Evolutionary conservation across 2,329 filamentous ascomycete genomes (phyloP), one percentile per base, ranked within the genome.

Genomic region (Fusarium sp.): DNA sequence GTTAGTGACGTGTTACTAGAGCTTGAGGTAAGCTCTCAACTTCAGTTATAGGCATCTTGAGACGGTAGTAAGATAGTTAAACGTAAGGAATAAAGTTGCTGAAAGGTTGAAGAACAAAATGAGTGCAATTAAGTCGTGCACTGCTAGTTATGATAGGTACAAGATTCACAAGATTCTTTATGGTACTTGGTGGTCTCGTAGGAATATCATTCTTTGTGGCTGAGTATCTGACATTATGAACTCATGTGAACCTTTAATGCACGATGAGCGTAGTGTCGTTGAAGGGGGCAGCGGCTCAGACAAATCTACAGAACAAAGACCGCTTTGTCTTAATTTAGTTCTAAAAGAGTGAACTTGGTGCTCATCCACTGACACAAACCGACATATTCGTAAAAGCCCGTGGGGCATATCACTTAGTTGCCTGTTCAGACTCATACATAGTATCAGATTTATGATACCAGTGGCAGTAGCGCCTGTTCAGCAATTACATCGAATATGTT

Each of bases 51-150:
- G 25, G 3, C 18, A 20, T 4, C 4, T 13, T 45, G 17, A 45
- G 17, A 45, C 3, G 3, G 7, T 13, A 18, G 7, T 27, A 3
- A 13, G 22, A 4, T 13, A 45, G 17, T 27, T 5, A 12, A 22
- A 27, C 3, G 11, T 13, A 27, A 4, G 42, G 42, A 45, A 7
- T 8, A 13, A 45, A 22, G 7, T 27, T 45, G 22, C 7, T 18
- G 9, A 18, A 8, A 41, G 7, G 22, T 7, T 17, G 7, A 3
- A 18, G 17, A 45, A 25, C 13, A 27, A 8, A 18, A 25, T 4
- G 8, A 18, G 12, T 4, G 11, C 15, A 0, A 45, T 13, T 18
- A 45, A 8, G 3, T 1, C 9, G 22, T 27, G 11, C 8, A 3
- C 11, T 27, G 11, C 11, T 3, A 25, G 2, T 25, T 45, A 2